Evolutionary conservation across 2,329 filamentous ascomycete species (phyloP).

Genomic region (Lachnellula occidentalis): DNA sequence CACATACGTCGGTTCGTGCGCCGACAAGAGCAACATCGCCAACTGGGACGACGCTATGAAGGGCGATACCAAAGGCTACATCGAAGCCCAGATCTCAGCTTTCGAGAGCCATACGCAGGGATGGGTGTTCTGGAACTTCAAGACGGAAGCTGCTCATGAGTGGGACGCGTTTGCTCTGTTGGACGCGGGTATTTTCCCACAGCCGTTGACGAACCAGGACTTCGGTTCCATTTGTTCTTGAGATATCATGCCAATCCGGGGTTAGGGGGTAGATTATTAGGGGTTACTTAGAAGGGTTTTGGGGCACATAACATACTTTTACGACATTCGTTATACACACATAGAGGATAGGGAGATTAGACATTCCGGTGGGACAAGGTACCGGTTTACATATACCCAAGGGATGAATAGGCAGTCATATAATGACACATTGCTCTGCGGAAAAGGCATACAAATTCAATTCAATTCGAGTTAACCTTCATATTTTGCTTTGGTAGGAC

Average conservation of each 20-base stretch:
- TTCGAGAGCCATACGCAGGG: conserved; percentile 47
- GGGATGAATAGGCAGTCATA: neutral
- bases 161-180: conserved; percentile 48
- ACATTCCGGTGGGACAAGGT: neutral
- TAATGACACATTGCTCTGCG: neutral
- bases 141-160: conserved; percentile 47
- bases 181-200: conserved; percentile 46
- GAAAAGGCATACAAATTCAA: neutral
- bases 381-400: neutral
- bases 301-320: neutral
- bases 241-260: neutral
- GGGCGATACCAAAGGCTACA: conserved; percentile 43
- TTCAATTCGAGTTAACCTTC: neutral
- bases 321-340: neutral
- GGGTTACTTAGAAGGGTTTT: neutral
- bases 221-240: conserved; percentile 23
- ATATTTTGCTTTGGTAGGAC: too few relatives aligned
- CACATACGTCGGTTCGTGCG: conserved; percentile 48
- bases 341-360: neutral
- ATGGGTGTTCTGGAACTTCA: conserved; percentile 56
- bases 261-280: neutral
- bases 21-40: conserved; percentile 44
- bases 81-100: conserved; percentile 48
- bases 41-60: conserved; percentile 37
- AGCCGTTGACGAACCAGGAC: conserved; percentile 31